Evolutionary conservation across 805 yeast genomes (phyloP), one percentile per base, ranked within the genome.

Genomic region (Metschnikowia lunata): DNA sequence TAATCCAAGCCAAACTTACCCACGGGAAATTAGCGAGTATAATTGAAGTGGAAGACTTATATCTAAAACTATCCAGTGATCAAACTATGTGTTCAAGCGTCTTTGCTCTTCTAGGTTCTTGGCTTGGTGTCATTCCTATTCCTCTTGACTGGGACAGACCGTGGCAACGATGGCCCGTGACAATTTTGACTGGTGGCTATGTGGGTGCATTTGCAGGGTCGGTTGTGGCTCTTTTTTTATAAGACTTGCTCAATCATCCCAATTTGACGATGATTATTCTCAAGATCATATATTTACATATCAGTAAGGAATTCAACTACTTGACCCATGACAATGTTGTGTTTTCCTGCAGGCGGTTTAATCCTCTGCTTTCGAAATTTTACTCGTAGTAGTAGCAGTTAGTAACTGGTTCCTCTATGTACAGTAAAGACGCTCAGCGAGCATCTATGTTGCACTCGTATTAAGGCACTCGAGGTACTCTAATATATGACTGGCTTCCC

Each of bases 61-160:
- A 55, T 46, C 46, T 83, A 26, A 37, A 45, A 6, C 49, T 69
- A 1, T 58, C 60, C 34, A 43, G 49, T 23, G 60, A 68, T 47
- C 61, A 57, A 12, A 51, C 63, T 2, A 52, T 70, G 30, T 52
- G 61, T 8, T 51, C 65, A 13, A 46, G 61, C 15, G 54, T 66
- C n/a, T 42, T 57, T 35, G 54, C 59, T 2, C 34, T 66, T 1
- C 46, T 84, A 9, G 96, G 97, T 1, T 80, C 90, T 7, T 91
- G 98, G 98, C 52, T 88, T 1, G 97, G 98, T 12, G 96, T 91
- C 3, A 63, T 87, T 31, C 98, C 96, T 1, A 89, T 93, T 46
- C 97, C 98, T 0, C 72, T 93, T 47, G 99, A 91, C 63, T 91
- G 99, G 99, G 99, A 91, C 61, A 75, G 98, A 56, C 87, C 85